Evolutionary conservation across 768 basidiomycete genomes (phyloP).

Genomic region (Termitomyces sp.): DNA sequence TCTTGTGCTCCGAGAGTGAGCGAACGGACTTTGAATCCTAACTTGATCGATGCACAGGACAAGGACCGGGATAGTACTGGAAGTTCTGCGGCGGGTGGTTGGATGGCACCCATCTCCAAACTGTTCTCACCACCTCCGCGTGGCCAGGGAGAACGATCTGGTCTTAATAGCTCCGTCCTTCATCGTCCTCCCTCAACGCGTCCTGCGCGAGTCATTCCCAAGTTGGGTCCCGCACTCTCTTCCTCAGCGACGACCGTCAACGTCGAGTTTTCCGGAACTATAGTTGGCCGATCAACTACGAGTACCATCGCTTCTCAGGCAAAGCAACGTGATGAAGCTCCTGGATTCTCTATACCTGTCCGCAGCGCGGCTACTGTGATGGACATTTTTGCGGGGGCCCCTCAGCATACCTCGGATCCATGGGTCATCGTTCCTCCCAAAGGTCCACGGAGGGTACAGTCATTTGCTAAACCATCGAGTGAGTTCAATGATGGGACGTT

Average conservation of each 20-base stretch:
- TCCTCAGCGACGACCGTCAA: constrained; percentile 92
- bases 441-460: constrained; percentile 21
- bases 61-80: constrained; percentile 25
- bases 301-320: constrained; percentile 26
- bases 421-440: constrained; percentile 64
- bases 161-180: constrained; percentile 16
- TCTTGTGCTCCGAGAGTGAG: constrained; percentile 63
- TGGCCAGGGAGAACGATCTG: constrained; percentile 11
- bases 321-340: constrained; percentile 2
- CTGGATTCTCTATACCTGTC: constrained; percentile 1
- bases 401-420: constrained; percentile 47
- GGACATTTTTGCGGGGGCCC: constrained; percentile 92
- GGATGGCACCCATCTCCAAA: constrained; percentile 87
- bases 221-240: constrained; percentile 77
- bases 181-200: constrained; percentile 14
- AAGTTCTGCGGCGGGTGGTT: constrained; percentile 39
- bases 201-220: constrained; percentile 55
- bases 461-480: constrained; percentile 20
- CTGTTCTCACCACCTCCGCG: constrained; percentile 43
- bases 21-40: constrained; percentile 61
- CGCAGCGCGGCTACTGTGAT: constrained; percentile 40
- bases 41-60: constrained; percentile 38
- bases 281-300: constrained; percentile 33
- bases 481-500: constrained; percentile 5
- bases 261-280: constrained; percentile 86